Evolutionary conservation across 495 filamentous ascomycete species (phyloP).

Genomic region (Hypoxylon perforatum): DNA sequence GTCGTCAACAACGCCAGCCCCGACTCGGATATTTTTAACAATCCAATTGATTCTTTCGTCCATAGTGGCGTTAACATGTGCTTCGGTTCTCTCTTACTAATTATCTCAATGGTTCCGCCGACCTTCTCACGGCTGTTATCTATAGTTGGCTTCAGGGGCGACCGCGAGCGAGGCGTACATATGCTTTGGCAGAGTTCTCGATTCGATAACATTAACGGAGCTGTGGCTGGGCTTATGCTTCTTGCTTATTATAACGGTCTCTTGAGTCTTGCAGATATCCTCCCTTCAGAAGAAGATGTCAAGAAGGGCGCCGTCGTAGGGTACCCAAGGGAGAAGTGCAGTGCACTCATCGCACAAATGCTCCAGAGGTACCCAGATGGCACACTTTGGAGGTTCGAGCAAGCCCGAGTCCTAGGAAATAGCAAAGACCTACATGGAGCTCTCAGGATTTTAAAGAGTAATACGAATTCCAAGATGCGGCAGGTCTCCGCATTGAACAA

Average conservation of each 20-base stretch:
- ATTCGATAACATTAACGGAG: slow-evolving; percentile 89
- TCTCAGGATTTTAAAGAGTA: slow-evolving; percentile 68
- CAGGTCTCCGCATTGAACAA: slow-evolving; percentile 83
- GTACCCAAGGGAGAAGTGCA: slow-evolving; percentile 77
- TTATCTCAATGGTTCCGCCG: slow-evolving; percentile 92
- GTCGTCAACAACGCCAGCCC: slow-evolving; percentile 26
- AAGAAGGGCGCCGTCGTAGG: slow-evolving; percentile 64
- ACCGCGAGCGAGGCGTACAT: slow-evolving; percentile 81
- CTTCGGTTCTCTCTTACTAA: slow-evolving; percentile 83
- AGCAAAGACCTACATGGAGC: slow-evolving; percentile 75
- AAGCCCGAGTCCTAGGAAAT: slow-evolving; percentile 80
- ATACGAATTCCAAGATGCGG: slow-evolving; percentile 77
- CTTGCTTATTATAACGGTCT: slow-evolving; percentile 90
- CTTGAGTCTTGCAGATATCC: slow-evolving; percentile 86
- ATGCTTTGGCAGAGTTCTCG: slow-evolving; percentile 95
- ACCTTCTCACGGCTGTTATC: slow-evolving; percentile 84
- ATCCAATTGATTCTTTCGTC: slow-evolving; percentile 84
- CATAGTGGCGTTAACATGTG: slow-evolving; percentile 89
- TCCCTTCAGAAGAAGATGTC: slow-evolving; percentile 69
- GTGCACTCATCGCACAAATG: slow-evolving; percentile 77
- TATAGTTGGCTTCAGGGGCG: slow-evolving; percentile 92
- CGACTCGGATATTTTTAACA: slow-evolving; percentile 66
- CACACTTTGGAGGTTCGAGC: slow-evolving; percentile 89
- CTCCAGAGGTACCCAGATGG: slow-evolving; percentile 81
- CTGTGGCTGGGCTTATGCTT: slow-evolving; percentile 82